phyloP scores from a whole-genome alignment of 345 rosid genomes.

The Gossypium sturtianum region DNA sequence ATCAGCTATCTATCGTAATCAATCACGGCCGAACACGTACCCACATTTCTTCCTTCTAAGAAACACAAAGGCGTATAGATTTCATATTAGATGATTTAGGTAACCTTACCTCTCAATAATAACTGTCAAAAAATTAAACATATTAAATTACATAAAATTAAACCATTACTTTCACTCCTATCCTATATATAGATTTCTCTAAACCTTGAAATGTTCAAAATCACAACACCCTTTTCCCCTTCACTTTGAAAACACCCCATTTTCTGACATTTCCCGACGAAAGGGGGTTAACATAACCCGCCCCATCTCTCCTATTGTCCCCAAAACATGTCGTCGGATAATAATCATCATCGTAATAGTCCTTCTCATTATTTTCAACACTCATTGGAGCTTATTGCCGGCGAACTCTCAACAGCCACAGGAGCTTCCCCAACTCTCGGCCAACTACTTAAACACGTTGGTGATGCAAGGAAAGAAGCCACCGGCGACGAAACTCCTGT shows the following conservation, averaged over 20 bases:
- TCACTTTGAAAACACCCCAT: not conserved
- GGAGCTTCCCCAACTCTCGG: conserved; percentile 51
- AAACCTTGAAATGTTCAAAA: not conserved
- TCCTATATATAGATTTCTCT: conserved; percentile 6
- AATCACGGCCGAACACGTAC: conserved; percentile 18
- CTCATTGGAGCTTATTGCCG: conserved; percentile 38
- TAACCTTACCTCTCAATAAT: conserved; percentile 39
- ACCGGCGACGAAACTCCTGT: conserved; percentile 77
- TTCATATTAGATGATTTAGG: conserved; percentile 51
- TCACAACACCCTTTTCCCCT: not conserved
- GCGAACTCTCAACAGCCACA: not conserved
- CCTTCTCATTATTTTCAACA: conserved; percentile 26
- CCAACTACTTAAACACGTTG: conserved; percentile 65
- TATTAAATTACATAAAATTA: not conserved
- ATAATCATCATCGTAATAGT: conserved; percentile 6
- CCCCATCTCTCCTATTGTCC: conserved; percentile 47
- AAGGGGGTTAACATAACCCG: not conserved
- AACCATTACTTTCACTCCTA: not conserved
- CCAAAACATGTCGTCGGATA: conserved; percentile 16
- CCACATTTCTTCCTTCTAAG: not conserved
- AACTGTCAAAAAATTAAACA: not conserved
- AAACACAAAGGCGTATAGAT: conserved; percentile 21
- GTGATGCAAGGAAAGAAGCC: conserved; percentile 55
- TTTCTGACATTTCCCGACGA: not conserved
- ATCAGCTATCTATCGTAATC: not conserved